Base-by-base conservation (phyloP, 176 grass and related monocot species). In the Carex littledalei region DNA sequence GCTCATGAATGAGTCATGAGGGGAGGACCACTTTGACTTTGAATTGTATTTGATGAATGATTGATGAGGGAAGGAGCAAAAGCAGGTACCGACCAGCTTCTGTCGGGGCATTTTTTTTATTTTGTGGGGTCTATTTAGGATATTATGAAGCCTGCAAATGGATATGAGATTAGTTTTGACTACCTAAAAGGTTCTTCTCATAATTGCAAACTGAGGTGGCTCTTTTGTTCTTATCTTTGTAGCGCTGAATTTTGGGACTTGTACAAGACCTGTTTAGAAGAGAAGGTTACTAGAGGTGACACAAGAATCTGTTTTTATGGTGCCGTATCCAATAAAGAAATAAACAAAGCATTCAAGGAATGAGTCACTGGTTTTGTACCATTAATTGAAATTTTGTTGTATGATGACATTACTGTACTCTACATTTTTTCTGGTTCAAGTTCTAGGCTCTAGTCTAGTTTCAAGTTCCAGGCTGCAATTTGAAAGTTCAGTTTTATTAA, bases 211-310 rank as follows among this genome's bases (percentile, higher is more conserved):
- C 21, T 78, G 49, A 83, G 9, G 1, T 58, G n/a, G 1, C 7
- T 34, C 6, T 72, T 84, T 79, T 53, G 24, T 63, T 86, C 63
- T 82, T 26, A 43, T 76, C 24, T 86, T 39, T 89, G 72, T 86
- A 98, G 95, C 85, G 85, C 85, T 52, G 95, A 95, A 63, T 95
- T 98, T 67, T 98, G 95, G 95, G 93, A 93, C 32, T 88, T 98
- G 79, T 98, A 89, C 84, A 91, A 89, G 78, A 88, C 89, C 54
- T 92, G 93, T 82, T 82, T 98, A 58, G 93, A 89, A 66, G 85
- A 80, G 54, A 93, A 90, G 85, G 85, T 95, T 86, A 84, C 74
- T 54, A 56, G 58, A 55, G 85, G 86, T 26, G 86, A 94, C 10
- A 86, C 70, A 1, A 84, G 88, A 80, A 89, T 98, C 80, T 95